Conservation (phyloP, 208 protist species). For the Acanthamoeba culbertsoni region DNA sequence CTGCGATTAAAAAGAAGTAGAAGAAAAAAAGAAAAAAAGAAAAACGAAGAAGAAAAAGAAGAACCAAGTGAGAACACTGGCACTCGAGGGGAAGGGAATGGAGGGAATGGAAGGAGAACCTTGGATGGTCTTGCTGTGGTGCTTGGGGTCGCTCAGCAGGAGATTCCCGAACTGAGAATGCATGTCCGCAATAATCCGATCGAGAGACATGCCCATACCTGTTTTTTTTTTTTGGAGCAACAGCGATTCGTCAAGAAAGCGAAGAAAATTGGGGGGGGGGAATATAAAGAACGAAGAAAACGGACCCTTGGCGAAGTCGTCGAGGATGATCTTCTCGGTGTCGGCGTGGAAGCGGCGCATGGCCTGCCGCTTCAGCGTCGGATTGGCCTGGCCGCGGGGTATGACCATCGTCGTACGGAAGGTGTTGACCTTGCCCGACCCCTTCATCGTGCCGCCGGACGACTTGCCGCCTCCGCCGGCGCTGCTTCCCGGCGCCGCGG, state of each 20-base stretch:
- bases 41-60: background rate
- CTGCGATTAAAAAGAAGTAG: too few relatives aligned
- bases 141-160: conserved; percentile 50
- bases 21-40: too few relatives aligned
- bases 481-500: background rate
- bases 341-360: background rate
- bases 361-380: conserved; percentile 37
- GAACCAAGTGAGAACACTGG: background rate
- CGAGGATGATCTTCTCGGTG: conserved; percentile 48
- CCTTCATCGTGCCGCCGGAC: background rate
- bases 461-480: background rate
- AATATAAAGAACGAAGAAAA: background rate
- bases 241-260: background rate
- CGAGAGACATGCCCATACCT: conserved; percentile 52
- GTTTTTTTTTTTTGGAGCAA: background rate
- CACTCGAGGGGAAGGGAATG: background rate
- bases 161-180: conserved; percentile 4
- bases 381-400: background rate
- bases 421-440: background rate
- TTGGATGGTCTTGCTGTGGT: conserved; percentile 29
- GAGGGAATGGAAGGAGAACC: background rate
- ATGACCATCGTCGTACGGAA: conserved; percentile 18
- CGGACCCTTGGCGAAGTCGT: conserved; percentile 29
- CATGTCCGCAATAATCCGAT: conserved; percentile 21
- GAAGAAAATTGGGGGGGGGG: background rate